A percentile compares a stretch with the other conserved stretches of the same genome.
These are phyloP conservation scores for Cercospora citrullina DNA, from an alignment of 2,329 filamentous ascomycete species.

Conservation along the genomic window DNA sequence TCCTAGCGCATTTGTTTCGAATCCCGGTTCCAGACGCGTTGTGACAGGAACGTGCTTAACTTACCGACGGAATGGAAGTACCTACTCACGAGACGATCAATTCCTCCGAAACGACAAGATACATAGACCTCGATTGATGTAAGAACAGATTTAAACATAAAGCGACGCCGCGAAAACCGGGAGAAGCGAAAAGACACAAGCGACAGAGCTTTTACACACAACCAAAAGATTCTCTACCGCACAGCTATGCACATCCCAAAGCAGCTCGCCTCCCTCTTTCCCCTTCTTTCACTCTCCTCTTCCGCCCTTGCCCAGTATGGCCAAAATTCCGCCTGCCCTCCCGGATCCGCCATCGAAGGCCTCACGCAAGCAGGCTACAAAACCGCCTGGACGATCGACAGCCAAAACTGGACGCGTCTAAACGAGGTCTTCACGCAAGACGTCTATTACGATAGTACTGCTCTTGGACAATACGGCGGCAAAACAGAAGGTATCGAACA, in stretches of 20 bases:
- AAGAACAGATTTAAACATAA: not conserved
- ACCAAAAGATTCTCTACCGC: not conserved
- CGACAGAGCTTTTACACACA: not conserved
- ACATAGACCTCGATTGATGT: not conserved
- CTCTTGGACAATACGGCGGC: constrained; percentile 17
- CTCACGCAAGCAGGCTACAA: constrained; percentile 27
- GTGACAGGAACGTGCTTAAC: not conserved
- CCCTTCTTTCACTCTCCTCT: not conserved
- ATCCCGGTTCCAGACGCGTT: not conserved
- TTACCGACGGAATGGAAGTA: not conserved
- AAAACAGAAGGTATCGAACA: constrained; percentile 18
- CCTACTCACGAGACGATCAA: not conserved
- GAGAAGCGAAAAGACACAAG: not conserved
- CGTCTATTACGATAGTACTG: constrained; percentile 19
- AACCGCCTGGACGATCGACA: constrained; percentile 19
- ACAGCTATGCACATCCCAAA: not conserved
- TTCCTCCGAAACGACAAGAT: not conserved
- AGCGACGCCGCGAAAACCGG: not conserved
- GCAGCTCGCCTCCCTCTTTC: not conserved
- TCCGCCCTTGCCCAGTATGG: not conserved
- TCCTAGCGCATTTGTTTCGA: not conserved
- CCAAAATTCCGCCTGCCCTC: constrained; percentile 10
- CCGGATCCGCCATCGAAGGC: constrained; percentile 14
- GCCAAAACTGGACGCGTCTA: constrained; percentile 22
- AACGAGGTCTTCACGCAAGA: constrained; percentile 19